phyloP scores from a whole-genome alignment of 768 basidiomycete species.

The Pleurotus giganteus region DNA sequence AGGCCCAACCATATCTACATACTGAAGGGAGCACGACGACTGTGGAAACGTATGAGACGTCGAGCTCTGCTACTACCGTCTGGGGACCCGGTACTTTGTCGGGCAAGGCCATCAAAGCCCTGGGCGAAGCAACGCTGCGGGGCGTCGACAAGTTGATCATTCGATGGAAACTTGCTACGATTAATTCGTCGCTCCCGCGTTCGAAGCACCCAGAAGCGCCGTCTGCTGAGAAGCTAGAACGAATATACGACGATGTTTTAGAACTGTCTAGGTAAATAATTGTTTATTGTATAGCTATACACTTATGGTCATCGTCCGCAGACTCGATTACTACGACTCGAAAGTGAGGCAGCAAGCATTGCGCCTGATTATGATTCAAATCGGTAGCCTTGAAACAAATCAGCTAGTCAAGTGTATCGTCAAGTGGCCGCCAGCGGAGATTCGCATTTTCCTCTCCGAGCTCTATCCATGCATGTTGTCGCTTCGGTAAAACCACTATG shows the following conservation, averaged over 20 bases:
- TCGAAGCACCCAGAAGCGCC: background rate
- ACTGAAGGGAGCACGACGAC: background rate
- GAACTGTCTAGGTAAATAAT: slow-evolving; percentile 14
- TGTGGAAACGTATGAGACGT: background rate
- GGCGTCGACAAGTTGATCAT: slow-evolving; percentile 16
- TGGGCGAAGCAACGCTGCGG: slow-evolving; percentile 19
- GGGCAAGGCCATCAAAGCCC: slow-evolving; percentile 17
- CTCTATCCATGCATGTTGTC: slow-evolving; percentile 13
- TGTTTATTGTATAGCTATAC: background rate
- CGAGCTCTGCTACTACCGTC: slow-evolving; percentile 13
- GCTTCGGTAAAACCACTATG: slow-evolving; percentile 7
- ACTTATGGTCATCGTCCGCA: background rate
- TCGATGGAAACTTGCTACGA: slow-evolving; percentile 14
- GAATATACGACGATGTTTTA: slow-evolving; percentile 15
- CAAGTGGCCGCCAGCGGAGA: slow-evolving; percentile 15
- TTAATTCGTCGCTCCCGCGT: slow-evolving; percentile 10
- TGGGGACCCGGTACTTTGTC: slow-evolving; percentile 21
- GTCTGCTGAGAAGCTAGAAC: slow-evolving; percentile 9
- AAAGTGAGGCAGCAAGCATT: slow-evolving; percentile 15
- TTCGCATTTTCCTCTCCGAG: slow-evolving; percentile 13
- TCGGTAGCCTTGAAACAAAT: slow-evolving; percentile 13
- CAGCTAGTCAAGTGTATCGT: slow-evolving; percentile 11
- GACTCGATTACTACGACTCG: slow-evolving; percentile 13
- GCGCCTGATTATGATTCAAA: slow-evolving; percentile 15
- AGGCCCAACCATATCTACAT: background rate